phyloP scores from a whole-genome alignment of 495 filamentous ascomycete species.

The Penicillium desertorum region DNA sequence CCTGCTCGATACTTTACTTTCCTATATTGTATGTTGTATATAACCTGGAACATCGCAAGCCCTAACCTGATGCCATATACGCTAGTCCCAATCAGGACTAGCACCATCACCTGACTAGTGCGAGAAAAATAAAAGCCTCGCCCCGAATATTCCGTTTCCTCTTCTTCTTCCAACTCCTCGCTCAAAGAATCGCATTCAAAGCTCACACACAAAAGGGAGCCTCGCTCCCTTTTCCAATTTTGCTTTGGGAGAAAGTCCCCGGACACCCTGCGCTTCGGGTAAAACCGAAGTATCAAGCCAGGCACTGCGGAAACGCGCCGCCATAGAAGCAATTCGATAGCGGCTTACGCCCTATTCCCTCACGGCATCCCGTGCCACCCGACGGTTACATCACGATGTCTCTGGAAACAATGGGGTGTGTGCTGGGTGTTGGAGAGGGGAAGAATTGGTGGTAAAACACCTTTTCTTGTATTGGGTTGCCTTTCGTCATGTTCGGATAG shows the following conservation, averaged over 20 bases:
- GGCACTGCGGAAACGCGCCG: conserved; percentile 93
- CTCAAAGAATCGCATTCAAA: conserved; percentile 99
- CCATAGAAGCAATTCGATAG: conserved; percentile 94
- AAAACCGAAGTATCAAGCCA: conserved; percentile 35
- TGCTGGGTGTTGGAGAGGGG: conserved; percentile 41
- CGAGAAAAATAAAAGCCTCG: conserved; percentile 25
- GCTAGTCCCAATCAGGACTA: conserved; percentile 28
- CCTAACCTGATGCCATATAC: not conserved
- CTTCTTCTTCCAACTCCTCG: conserved; percentile 69
- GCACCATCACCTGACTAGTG: conserved; percentile 24
- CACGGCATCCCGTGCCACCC: conserved; percentile 35
- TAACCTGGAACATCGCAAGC: not conserved
- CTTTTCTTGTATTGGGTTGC: conserved; percentile 46
- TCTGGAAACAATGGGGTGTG: conserved; percentile 48
- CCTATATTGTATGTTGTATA: too few species aligned
- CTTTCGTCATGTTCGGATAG: conserved; percentile 93
- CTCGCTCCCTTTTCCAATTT: conserved; percentile 32
- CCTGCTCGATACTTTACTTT: not conserved
- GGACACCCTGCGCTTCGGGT: conserved; percentile 69
- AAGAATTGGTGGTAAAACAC: conserved; percentile 22
- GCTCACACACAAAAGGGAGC: conserved; percentile 82
- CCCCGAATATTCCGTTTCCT: conserved; percentile 14
- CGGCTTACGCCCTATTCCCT: conserved; percentile 60
- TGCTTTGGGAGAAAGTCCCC: conserved; percentile 99
- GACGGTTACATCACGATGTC: conserved; percentile 32